phyloP scores from a whole-genome alignment of 768 basidiomycete species.

The Russula griseocarnosa region DNA sequence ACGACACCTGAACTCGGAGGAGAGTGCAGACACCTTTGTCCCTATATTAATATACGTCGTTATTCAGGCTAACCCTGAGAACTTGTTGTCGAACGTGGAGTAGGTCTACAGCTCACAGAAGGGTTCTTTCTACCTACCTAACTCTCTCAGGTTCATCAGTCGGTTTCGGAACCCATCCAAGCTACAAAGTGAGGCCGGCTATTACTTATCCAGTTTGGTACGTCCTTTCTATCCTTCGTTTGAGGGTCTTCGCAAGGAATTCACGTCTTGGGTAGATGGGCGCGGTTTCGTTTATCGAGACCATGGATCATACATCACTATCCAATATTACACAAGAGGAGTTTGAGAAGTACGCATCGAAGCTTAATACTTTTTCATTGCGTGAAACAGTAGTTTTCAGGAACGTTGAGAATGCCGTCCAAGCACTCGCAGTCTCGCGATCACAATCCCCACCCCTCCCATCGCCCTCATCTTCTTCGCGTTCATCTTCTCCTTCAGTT shows the following conservation, averaged over 20 bases:
- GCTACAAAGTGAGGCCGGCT: slow-evolving; percentile 92
- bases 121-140: slow-evolving; percentile 4
- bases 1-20: slow-evolving; percentile 76
- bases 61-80: slow-evolving; percentile 87
- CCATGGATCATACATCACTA: slow-evolving; percentile 92
- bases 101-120: slow-evolving; percentile 39
- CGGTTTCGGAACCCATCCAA: slow-evolving; percentile 88
- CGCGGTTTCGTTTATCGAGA: slow-evolving; percentile 95
- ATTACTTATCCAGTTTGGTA: slow-evolving; percentile 94
- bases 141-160: slow-evolving; percentile 73
- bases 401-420: slow-evolving; percentile 61
- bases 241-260: no score
- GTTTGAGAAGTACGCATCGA: slow-evolving; percentile 64
- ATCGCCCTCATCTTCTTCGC: slow-evolving; percentile 32
- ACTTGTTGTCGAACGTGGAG: slow-evolving; percentile 95
- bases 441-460: slow-evolving; percentile 35
- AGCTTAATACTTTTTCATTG: background rate
- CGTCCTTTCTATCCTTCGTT: slow-evolving; percentile 32
- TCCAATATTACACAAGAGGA: slow-evolving; percentile 93
- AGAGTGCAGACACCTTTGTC: slow-evolving; percentile 91
- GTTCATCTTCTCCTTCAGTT: slow-evolving; percentile 29
- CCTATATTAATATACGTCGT: slow-evolving; percentile 94
- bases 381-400: slow-evolving; percentile 29
- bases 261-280: slow-evolving; percentile 61
- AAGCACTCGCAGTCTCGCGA: slow-evolving; percentile 42